Conservation (phyloP, 2,329 filamentous ascomycete species). For the Beauveria asiatica region DNA sequence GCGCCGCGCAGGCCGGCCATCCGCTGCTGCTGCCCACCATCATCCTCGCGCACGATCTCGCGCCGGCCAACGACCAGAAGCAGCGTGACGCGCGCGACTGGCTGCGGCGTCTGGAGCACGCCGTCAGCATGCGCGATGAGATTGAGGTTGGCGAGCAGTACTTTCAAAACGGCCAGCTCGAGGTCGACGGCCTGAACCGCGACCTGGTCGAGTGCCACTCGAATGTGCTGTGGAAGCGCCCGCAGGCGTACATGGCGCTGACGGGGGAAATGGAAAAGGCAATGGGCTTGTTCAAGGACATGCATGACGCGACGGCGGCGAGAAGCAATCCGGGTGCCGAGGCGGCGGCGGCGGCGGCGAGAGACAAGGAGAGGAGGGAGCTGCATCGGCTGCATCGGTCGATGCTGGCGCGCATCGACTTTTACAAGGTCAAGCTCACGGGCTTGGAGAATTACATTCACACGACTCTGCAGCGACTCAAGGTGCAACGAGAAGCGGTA, state of each 20-base stretch:
- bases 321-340: conserved; percentile 15
- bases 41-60: conserved; percentile 50
- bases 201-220: conserved; percentile 57
- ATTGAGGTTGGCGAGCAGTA: conserved; percentile 48
- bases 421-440: conserved; percentile 52
- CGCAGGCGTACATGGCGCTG: conserved; percentile 51
- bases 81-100: conserved; percentile 56
- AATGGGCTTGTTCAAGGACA: conserved; percentile 35
- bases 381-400: conserved; percentile 41
- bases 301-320: conserved; percentile 15
- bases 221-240: conserved; percentile 54
- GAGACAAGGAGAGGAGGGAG: conserved; percentile 22
- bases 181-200: conserved; percentile 51
- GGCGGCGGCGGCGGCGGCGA: conserved; percentile 8
- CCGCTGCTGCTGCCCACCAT: conserved; percentile 51
- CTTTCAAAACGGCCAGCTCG: conserved; percentile 42
- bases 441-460: conserved; percentile 56
- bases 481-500: conserved; percentile 54
- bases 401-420: conserved; percentile 47
- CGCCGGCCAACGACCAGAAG: conserved; percentile 47
- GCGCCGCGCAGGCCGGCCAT: conserved; percentile 42
- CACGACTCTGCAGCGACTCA: conserved; percentile 51
- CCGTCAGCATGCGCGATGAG: conserved; percentile 52
- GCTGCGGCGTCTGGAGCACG: conserved; percentile 52
- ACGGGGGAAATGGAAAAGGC: conserved; percentile 39